Conservation (phyloP, 352 stramenopile species). For the Phytophthora hibernalis region DNA sequence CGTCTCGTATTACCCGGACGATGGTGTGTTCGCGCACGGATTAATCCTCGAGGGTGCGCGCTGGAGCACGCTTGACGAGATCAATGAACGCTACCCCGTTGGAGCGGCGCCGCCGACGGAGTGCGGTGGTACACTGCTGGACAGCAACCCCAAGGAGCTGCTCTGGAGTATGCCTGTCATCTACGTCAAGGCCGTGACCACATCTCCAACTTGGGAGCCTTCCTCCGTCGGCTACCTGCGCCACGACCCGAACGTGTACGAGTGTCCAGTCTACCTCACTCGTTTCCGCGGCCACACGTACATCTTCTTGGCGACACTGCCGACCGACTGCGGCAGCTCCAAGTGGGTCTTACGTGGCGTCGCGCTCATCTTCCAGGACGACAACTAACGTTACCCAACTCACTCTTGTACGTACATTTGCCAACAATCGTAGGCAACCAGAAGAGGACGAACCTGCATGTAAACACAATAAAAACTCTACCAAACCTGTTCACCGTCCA, state of each 20-base stretch:
- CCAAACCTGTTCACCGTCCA: slow-evolving; percentile 1
- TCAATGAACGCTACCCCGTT: slow-evolving; percentile 88
- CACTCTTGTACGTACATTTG: slow-evolving; percentile 24
- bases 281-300: slow-evolving; percentile 97
- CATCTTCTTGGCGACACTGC: slow-evolving; percentile 96
- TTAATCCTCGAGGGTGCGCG: slow-evolving; percentile 97
- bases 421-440: slow-evolving; percentile 13
- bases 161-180: slow-evolving; percentile 93
- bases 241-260: slow-evolving; percentile 93
- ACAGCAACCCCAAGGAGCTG: slow-evolving; percentile 97
- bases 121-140: slow-evolving; percentile 90
- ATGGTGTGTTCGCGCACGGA: slow-evolving; percentile 96
- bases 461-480: slow-evolving; percentile 18
- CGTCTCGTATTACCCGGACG: slow-evolving; percentile 83
- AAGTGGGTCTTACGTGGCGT: slow-evolving; percentile 97
- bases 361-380: slow-evolving; percentile 95
- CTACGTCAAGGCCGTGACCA: slow-evolving; percentile 96
- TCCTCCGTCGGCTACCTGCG: slow-evolving; percentile 96
- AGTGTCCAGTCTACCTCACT: slow-evolving; percentile 97
- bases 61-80: slow-evolving; percentile 91
- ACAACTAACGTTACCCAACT: slow-evolving; percentile 85
- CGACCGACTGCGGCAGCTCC: slow-evolving; percentile 88
- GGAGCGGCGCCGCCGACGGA: slow-evolving; percentile 84
- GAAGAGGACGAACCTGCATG: slow-evolving; percentile 15
- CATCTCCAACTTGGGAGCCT: slow-evolving; percentile 93